phyloP scores from a whole-genome alignment of 176 grass and related monocot species.

The Phoenix dactylifera region DNA sequence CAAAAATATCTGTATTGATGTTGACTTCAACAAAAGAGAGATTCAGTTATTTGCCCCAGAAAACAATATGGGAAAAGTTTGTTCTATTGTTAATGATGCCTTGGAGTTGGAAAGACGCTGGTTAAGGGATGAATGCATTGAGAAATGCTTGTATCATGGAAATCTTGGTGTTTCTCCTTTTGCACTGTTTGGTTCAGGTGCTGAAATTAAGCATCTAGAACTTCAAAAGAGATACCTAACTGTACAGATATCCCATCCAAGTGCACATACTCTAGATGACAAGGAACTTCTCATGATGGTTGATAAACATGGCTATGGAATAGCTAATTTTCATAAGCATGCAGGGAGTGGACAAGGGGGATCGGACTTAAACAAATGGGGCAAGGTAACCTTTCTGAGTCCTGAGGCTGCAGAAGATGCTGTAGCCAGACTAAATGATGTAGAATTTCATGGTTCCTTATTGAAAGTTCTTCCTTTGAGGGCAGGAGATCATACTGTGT shows the following conservation, averaged over 20 bases:
- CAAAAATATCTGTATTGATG: conserved; percentile 55
- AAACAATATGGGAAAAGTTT: conserved; percentile 50
- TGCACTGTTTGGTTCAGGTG: conserved; percentile 79
- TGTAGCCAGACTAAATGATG: conserved; percentile 45
- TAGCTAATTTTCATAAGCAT: conserved; percentile 49
- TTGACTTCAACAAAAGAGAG: conserved; percentile 49
- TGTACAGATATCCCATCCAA: conserved; percentile 72
- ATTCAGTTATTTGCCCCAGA: conserved; percentile 59
- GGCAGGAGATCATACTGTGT: conserved; percentile 28
- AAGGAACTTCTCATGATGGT: conserved; percentile 71
- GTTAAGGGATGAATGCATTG: conserved; percentile 61
- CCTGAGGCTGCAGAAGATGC: conserved; percentile 68
- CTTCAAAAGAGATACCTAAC: conserved; percentile 62
- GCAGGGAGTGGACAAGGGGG: conserved; percentile 24
- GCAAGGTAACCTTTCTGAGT: conserved; percentile 64
- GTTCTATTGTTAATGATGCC: conserved; percentile 33
- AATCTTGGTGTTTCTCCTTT: conserved; percentile 33
- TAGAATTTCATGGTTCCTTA: conserved; percentile 55
- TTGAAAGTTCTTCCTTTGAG: conserved; percentile 51
- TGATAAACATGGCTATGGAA: conserved; percentile 35
- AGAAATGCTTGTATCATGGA: conserved; percentile 50
- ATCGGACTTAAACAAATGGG: conserved; percentile 50
- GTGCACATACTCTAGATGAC: conserved; percentile 45
- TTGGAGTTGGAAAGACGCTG: conserved; percentile 51
- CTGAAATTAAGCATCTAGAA: conserved; percentile 95